Base-by-base conservation (phyloP, 1,284 basidiomycete genomes). In the Coriolopsis trogii region DNA sequence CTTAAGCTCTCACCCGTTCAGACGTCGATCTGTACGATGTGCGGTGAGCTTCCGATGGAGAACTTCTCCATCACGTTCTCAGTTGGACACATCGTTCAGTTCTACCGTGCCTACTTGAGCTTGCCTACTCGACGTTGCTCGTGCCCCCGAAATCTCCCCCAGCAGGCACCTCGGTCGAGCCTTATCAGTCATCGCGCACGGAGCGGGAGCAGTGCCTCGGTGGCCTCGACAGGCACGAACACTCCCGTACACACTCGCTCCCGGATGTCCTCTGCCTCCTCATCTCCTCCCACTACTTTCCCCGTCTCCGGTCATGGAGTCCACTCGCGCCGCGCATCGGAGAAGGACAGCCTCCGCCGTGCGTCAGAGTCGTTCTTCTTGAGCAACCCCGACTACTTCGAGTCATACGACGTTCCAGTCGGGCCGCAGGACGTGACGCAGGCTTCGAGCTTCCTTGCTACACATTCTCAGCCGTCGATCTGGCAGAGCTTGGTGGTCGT, bases 261-360 rank as follows among this genome's bases (percentile, higher is more conserved):
- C 28, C 71, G 81, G 46, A 67, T 70, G 40, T 58, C 71, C 3
- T 73, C 73, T 6, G 51, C 73, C 31, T 67, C 71, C n/a, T 66
- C 68, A 9, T 63, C 68, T 7, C 61, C 61, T 3, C 74, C 80
- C 6, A 69, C 76, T 6, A 73, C 79, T 18, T 91, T 89, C 63
- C 90, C 89, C 13, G 78, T 90, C 24, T 91, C 90, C 13, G 85
- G 77, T 5, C 90, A 92, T 62, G 89, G 90, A 8, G 75, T 85
- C 20, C 85, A 90, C 60, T 85, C 86, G 28, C 79, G 86, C 33
- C 77, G 86, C 39, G 77, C 77, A 16, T 86, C 86, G 4, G 87
- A 89, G 61, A 86, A 85, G 67, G 84, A 85, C 40, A 61, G 65
- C 6, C 63, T 72, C 1, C 75, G 84, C 20, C 76, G 84, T 33